Base-by-base conservation (phyloP, 73 alveolate species). In the Tetrahymena thermophila region DNA sequence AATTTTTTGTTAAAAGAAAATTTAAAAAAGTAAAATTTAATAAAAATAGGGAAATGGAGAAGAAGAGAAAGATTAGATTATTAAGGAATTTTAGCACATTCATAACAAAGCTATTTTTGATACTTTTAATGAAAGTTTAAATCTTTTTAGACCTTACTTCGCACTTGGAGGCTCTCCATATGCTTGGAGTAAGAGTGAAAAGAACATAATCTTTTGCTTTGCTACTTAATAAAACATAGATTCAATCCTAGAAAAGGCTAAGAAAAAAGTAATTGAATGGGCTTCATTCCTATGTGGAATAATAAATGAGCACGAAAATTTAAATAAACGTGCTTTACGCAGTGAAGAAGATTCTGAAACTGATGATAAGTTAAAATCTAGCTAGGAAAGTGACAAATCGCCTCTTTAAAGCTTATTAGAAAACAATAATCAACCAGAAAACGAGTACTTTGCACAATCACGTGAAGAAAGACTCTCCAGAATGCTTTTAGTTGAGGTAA, bases 81-180 rank as follows among this genome's bases (percentile, higher is more conserved):
- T 94, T 85, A 85, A 97, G 28, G 98, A 97, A 42, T 40, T 96
- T 44, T 94, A 93, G 34, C 98, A 97, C 50, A 98, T 98, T 37
- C 98, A 97, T 57, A 98, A 98, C 38, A 98, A 98, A 84, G 97
- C 98, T 19, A 93, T 98, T 28, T 98, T 98, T 93, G 99, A 98
- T 96, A 95, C 98, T 16, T 89, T 97, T 35, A 98, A 98, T 94
- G 99, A 98, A 94, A 96, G 97, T 56, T 94, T 98, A 56, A 94
- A 97, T 95, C 89, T 96, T 16, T 96, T 94, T 85, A 97, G 98
- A 83, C 99, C 99, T 35, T 96, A 96, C 85, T 95, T 50, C 55
- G 37, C 34, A 50, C 94, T 85, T 37, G 93, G 95, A 50, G 97
- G 97, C 6, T 28, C 85, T 21, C 95, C 97, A 34, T 95, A 95